A percentile compares a stretch with the other conserved stretches of the same genome.
phyloP scores from a whole-genome alignment of 2,329 filamentous ascomycete genomes.

The Coleophoma cylindrospora region DNA sequence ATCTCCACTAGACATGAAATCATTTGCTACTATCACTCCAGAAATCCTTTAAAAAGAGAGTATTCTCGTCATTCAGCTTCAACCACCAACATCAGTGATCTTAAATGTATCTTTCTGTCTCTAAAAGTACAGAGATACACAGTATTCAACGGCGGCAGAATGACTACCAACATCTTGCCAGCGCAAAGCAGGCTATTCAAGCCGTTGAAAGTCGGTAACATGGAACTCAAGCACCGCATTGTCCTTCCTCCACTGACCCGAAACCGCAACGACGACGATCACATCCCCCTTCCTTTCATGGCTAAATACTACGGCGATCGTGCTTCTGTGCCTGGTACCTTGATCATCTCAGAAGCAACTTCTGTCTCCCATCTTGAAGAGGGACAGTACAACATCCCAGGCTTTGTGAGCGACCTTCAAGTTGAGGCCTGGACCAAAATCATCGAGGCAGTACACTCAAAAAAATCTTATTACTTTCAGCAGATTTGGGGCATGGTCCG shows the following conservation, averaged over 20 bases:
- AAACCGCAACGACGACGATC: constrained; percentile 35
- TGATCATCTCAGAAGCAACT: constrained; percentile 46
- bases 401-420: constrained; percentile 50
- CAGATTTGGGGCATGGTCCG: constrained; percentile 61
- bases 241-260: constrained; percentile 45
- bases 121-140: too few species aligned
- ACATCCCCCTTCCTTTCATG: constrained; percentile 37
- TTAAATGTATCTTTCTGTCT: too few species aligned
- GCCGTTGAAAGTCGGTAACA: constrained; percentile 31
- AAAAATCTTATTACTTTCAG: constrained; percentile 52
- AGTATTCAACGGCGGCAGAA: too few species aligned
- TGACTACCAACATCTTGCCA: too few species aligned
- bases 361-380: constrained; percentile 42
- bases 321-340: constrained; percentile 42
- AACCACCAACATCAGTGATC: too few species aligned
- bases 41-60: too few species aligned
- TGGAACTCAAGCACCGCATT: constrained; percentile 36
- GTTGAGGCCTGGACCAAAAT: constrained; percentile 55
- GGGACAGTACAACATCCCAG: constrained; percentile 47
- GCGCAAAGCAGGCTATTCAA: constrained; percentile 32
- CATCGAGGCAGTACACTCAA: constrained; percentile 56
- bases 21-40: too few species aligned
- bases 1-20: too few species aligned
- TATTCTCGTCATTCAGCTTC: too few species aligned
- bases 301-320: constrained; percentile 47